These are phyloP conservation scores for Leccinum subrobustum DNA, from an alignment of 1,284 basidiomycete species.

Conservation along the genomic window DNA sequence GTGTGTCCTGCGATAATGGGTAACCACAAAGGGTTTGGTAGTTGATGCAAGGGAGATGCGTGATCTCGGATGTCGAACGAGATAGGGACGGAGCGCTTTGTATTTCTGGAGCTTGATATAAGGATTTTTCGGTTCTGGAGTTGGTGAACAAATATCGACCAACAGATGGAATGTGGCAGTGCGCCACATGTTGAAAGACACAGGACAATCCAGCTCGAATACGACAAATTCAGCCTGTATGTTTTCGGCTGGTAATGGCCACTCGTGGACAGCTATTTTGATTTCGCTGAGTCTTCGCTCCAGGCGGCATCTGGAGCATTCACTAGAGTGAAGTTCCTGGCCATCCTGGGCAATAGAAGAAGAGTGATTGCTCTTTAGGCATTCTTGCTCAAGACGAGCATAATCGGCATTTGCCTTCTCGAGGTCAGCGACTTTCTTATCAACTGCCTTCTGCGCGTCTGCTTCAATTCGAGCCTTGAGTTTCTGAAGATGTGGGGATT, in stretches of 20 bases:
- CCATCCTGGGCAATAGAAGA: not conserved
- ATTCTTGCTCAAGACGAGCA: not conserved
- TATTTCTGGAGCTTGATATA: constrained; percentile 17
- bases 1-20: constrained; percentile 35
- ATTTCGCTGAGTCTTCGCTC: constrained; percentile 21
- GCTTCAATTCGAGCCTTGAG: not conserved
- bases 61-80: constrained; percentile 13
- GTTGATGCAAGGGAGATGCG: constrained; percentile 40
- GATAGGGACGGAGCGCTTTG: constrained; percentile 6
- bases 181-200: constrained; percentile 45
- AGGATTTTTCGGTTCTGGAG: not conserved
- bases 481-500: not conserved
- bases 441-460: not conserved
- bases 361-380: not conserved
- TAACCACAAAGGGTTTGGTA: constrained; percentile 38
- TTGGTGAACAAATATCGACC: constrained; percentile 30
- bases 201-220: constrained; percentile 44
- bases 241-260: constrained; percentile 42
- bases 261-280: constrained; percentile 43
- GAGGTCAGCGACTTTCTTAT: not conserved
- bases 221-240: constrained; percentile 27
- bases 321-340: not conserved
- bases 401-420: not conserved
- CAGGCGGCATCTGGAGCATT: constrained; percentile 36
- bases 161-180: constrained; percentile 40